Evolutionary conservation across 169 alveolate species (phyloP), one percentile per base, ranked within the genome.

Genomic region (Ichthyophthirius multifiliis): DNA sequence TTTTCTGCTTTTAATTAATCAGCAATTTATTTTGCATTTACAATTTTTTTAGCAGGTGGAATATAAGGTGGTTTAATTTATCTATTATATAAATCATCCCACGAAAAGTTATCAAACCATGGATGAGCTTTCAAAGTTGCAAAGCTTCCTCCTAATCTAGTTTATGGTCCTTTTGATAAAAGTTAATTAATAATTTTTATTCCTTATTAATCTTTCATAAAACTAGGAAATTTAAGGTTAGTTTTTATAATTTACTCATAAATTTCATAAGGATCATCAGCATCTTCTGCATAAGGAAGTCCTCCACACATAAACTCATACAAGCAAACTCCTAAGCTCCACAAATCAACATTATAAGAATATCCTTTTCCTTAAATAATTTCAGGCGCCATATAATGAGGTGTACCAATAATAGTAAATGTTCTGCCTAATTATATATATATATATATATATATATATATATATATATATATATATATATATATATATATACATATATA

Each of bases 391-490:
- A 90, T 93, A 45, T 94, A 94, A 39, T 89, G 93, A n/a, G 98
- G 96, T 20, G 97, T 92, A 1, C 98, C 98, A 35, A 93, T 89
- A 34, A 95, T 75, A 18, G 98, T 93, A 65, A 89, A 92, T n/a
- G 97, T 90, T 77, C 95, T 84, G 15, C 85, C 92, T 55, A 1
- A 15, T 12, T 18, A n/a, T 10, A 47, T 20, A 15, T 47, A 16
- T 2, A 9, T 41, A 41, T 41, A 41, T 9, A 9, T 41, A 41
- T 41, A 9, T 9, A 41, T 41, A 9, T 41, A 9, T 41, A 41
- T 7, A 13, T 75, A 98, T 96, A 34, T 99, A 99, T 47, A 98
- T 95, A 87, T 98, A 99, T 39, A 97, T 96, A 63, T 97, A 86
- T 82, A 97, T 98, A 43, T 35, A 98, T 92, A 86, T 9, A 45